phyloP scores from a whole-genome alignment of 805 yeast species.

The Starmera dryadoides region DNA sequence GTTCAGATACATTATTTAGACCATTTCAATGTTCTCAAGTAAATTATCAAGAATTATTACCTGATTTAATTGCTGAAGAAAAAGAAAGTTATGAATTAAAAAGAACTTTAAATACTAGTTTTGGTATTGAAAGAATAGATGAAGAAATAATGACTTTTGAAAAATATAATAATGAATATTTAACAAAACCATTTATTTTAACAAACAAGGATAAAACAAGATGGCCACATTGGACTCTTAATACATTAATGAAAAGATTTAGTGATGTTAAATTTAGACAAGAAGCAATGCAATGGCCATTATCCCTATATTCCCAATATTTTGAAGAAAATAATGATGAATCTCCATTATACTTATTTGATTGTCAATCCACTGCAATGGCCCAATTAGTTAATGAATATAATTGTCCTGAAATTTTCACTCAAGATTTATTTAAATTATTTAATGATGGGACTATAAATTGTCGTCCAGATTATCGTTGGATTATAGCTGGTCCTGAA shows the following conservation, averaged over 20 bases:
- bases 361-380: conserved; percentile 70
- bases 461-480: conserved; percentile 84
- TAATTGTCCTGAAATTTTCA: conserved; percentile 44
- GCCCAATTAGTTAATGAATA: conserved; percentile 46
- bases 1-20: conserved; percentile 72
- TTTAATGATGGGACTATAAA: conserved; percentile 26
- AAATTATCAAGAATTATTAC: conserved; percentile 45
- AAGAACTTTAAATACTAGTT: conserved; percentile 14
- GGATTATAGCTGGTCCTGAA: conserved; percentile 82
- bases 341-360: conserved; percentile 80
- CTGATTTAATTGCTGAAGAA: conserved; percentile 42
- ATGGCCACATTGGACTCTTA: conserved; percentile 66
- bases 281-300: conserved; percentile 79
- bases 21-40: conserved; percentile 80
- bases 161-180: conserved; percentile 38
- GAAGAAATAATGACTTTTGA: conserved; percentile 36
- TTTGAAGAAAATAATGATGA: conserved; percentile 62
- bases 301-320: conserved; percentile 55
- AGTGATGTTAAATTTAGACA: conserved; percentile 65
- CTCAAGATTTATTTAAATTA: conserved; percentile 54
- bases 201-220: conserved; percentile 24
- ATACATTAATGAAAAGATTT: conserved; percentile 41
- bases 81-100: conserved; percentile 16
- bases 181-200: conserved; percentile 59
- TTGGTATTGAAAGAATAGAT: conserved; percentile 44